These are phyloP conservation scores for Pythium apleroticum DNA, from an alignment of 352 stramenopile species.

Conservation along the genomic window DNA sequence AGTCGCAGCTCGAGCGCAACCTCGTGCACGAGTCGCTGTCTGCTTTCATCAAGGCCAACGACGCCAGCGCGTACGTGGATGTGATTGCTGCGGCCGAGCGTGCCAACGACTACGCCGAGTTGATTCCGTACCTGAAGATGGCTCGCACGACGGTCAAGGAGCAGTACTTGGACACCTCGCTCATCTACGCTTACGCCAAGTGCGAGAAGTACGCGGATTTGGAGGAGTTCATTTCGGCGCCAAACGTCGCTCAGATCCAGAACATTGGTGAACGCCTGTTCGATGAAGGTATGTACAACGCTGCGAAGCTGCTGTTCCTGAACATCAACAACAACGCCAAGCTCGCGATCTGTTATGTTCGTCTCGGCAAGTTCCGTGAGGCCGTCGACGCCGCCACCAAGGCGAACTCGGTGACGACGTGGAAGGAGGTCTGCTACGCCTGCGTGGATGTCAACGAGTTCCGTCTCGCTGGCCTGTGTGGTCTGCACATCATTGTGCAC, in stretches of 20 bases:
- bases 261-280: conserved; percentile 98
- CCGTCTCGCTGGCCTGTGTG: conserved; percentile 96
- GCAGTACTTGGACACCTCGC: conserved; percentile 98
- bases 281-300: conserved; percentile 98
- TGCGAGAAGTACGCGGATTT: conserved; percentile 98
- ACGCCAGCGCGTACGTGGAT: conserved; percentile 96
- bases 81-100: conserved; percentile 97
- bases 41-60: conserved; percentile 99
- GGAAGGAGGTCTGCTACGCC: conserved; percentile 99
- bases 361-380: conserved; percentile 98
- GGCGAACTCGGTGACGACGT: conserved; percentile 99
- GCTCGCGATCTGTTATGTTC: conserved; percentile 99
- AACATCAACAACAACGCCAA: conserved; percentile 99
- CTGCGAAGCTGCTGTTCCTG: conserved; percentile 98
- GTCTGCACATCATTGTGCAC: conserved; percentile 99
- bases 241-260: conserved; percentile 99
- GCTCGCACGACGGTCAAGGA: conserved; percentile 99
- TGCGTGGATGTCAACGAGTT: conserved; percentile 98
- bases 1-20: conserved; percentile 97
- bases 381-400: conserved; percentile 98
- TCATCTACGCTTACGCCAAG: conserved; percentile 99
- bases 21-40: conserved; percentile 97
- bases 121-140: conserved; percentile 99
- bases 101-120: conserved; percentile 95
- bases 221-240: conserved; percentile 98